Conservation (phyloP, 805 yeast genomes). For the Phaffomyces opuntiae region DNA sequence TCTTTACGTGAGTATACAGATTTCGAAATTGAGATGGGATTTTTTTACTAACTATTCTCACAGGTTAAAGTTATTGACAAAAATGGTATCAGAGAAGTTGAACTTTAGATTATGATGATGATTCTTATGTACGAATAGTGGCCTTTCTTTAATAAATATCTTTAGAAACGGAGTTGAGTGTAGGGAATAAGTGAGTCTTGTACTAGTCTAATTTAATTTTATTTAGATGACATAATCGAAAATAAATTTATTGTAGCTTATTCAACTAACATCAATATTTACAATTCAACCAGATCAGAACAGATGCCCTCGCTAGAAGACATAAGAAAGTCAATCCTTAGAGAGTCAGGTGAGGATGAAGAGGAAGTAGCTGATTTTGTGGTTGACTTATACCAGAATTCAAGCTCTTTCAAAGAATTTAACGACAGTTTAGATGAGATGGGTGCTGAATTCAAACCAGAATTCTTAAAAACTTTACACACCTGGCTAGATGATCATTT, state of each 20-base stretch:
- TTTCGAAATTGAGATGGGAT: neutral
- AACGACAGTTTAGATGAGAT: constrained; percentile 30
- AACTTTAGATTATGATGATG: constrained; percentile 7
- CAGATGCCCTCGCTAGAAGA: constrained; percentile 3
- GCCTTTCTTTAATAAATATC: too few relatives aligned
- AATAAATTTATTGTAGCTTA: too few relatives aligned
- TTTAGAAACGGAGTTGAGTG: too few relatives aligned
- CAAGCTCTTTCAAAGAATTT: constrained; percentile 29
- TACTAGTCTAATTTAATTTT: too few relatives aligned
- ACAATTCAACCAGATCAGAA: neutral
- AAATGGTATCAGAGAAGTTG: constrained; percentile 45
- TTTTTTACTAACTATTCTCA: constrained; percentile 8
- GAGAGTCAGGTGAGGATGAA: constrained; percentile 32
- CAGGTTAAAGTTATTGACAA: constrained; percentile 59
- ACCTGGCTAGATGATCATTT: neutral
- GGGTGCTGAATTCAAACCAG: constrained; percentile 35
- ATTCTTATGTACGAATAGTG: neutral
- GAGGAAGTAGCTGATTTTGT: constrained; percentile 40
- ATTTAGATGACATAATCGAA: too few relatives aligned
- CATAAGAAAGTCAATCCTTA: constrained; percentile 14
- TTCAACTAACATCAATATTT: too few relatives aligned
- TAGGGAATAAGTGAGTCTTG: too few relatives aligned
- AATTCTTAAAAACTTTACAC: constrained; percentile 16
- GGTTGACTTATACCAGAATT: constrained; percentile 29
- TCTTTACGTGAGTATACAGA: constrained; percentile 32